Conservation (phyloP, 805 yeast species). For the Ogataea ganodermae region DNA sequence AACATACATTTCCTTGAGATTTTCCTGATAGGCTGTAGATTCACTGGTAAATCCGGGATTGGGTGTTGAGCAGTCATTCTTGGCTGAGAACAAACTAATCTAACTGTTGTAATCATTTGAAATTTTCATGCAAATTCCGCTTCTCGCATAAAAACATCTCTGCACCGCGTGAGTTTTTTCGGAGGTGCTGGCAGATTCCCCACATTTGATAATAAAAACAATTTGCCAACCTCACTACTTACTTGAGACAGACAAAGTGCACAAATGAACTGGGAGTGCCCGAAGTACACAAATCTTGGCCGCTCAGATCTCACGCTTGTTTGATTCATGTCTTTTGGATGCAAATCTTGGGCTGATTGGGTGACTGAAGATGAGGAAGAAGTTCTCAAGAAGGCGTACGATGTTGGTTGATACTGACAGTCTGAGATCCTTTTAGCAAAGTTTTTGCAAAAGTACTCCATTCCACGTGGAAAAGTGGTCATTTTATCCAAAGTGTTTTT, state of each 20-base stretch:
- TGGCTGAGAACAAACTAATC: too few relatives aligned
- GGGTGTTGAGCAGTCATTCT: neutral
- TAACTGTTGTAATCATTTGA: too few relatives aligned
- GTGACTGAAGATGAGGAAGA: conserved; percentile 49
- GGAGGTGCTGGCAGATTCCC: too few relatives aligned
- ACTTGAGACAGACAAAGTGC: too few relatives aligned
- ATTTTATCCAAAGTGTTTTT: conserved; percentile 50
- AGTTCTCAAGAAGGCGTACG: conserved; percentile 49
- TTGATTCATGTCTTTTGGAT: conserved; percentile 58
- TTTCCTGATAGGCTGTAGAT: neutral
- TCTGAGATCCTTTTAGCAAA: conserved; percentile 55
- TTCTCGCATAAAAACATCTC: too few relatives aligned
- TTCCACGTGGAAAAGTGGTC: conserved; percentile 56
- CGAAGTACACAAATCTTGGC: conserved; percentile 11
- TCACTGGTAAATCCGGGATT: neutral
- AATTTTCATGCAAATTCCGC: too few relatives aligned
- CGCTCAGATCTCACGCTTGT: conserved; percentile 44
- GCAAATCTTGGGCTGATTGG: conserved; percentile 45
- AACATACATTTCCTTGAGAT: neutral
- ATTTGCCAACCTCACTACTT: too few relatives aligned
- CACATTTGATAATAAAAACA: too few relatives aligned
- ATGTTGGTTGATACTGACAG: conserved; percentile 49
- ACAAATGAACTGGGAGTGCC: conserved; percentile 18
- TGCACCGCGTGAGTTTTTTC: too few relatives aligned
- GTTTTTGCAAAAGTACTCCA: conserved; percentile 51